Evolutionary conservation across 2,329 filamentous ascomycete genomes (phyloP).

Genomic region (Mycosphaerella arachidis): DNA sequence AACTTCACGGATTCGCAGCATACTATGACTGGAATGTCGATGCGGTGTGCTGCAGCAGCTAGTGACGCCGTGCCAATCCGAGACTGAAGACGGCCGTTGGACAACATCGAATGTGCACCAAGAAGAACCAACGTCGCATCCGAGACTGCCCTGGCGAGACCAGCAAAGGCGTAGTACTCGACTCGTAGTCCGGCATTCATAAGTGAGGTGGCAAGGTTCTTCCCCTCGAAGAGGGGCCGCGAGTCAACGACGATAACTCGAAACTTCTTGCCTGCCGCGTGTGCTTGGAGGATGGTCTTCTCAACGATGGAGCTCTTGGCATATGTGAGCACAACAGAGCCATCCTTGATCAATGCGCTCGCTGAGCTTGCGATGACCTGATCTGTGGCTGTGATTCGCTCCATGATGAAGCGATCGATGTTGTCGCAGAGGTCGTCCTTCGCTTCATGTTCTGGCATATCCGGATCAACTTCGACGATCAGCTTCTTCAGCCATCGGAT

Average conservation of each 20-base stretch:
- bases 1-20: slow-evolving; percentile 96
- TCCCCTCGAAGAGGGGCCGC: slow-evolving; percentile 65
- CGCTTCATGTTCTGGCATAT: slow-evolving; percentile 73
- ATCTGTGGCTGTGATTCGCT: slow-evolving; percentile 83
- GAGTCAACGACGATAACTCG: slow-evolving; percentile 80
- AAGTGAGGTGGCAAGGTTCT: slow-evolving; percentile 66
- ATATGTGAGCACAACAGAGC: slow-evolving; percentile 81
- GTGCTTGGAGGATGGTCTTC: slow-evolving; percentile 70
- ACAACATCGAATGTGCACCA: slow-evolving; percentile 91
- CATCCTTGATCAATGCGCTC: slow-evolving; percentile 68
- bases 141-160: slow-evolving; percentile 68
- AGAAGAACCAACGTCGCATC: slow-evolving; percentile 71
- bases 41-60: slow-evolving; percentile 73
- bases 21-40: slow-evolving; percentile 76
- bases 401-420: slow-evolving; percentile 85
- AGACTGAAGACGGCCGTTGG: slow-evolving; percentile 86
- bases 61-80: slow-evolving; percentile 82
- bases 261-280: slow-evolving; percentile 67
- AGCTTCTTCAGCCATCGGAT: slow-evolving; percentile 91
- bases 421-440: slow-evolving; percentile 72
- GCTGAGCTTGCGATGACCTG: slow-evolving; percentile 77
- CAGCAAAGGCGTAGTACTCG: slow-evolving; percentile 76
- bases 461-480: slow-evolving; percentile 85
- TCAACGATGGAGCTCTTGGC: slow-evolving; percentile 83
- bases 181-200: slow-evolving; percentile 67